Base-by-base conservation (phyloP, 192 early-diverging fungal genomes). In the Paraglomus occultum region DNA sequence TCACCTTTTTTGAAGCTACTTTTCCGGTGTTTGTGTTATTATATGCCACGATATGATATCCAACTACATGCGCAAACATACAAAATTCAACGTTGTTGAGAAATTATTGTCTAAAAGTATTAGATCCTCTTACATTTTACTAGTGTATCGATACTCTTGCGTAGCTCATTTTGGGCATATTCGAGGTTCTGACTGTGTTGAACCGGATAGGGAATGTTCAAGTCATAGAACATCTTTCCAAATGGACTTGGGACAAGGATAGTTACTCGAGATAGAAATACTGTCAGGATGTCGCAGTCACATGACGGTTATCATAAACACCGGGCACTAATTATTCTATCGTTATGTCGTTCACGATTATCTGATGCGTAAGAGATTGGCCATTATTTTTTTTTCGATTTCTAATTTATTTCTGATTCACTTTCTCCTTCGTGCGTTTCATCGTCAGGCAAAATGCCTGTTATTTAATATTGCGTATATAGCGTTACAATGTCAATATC, bases 31-130 rank as follows among this genome's bases (percentile, higher is more conserved):
- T 68, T 31, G 68, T 76, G 22, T 80, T 57, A 73, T 84, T 90
- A 54, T 78, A 80, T 20, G 86, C 86, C 14, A 86, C 81, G 17
- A 77, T 80, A 14, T 76, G 77, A 67, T 85, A 86, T 40, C 88
- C 87, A 68, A 87, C 86, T 89, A 63, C 52, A 14, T 38, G 3
- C 38, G 47, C 1, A 8, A 12, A 43, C 17, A 48, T 22, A 10
- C 5, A 50, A 23, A 38, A n/a, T 17, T 49, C 12, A 20, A 51
- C 20, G 6, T 40, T 45, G 12, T 23, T 45, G 40, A 39, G 23
- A 17, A 38, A 23, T 51, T 48, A 9, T 6, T 4, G 20, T 22
- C 44, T 51, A 51, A 17, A 23, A 15, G 39, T 17, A 50, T n/a
- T 64, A 9, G 8, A 15, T 18, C 6, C 3, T 61, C 53, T 60